Base-by-base conservation (phyloP, 768 basidiomycete genomes). In the Podaxis carcinomalis region DNA sequence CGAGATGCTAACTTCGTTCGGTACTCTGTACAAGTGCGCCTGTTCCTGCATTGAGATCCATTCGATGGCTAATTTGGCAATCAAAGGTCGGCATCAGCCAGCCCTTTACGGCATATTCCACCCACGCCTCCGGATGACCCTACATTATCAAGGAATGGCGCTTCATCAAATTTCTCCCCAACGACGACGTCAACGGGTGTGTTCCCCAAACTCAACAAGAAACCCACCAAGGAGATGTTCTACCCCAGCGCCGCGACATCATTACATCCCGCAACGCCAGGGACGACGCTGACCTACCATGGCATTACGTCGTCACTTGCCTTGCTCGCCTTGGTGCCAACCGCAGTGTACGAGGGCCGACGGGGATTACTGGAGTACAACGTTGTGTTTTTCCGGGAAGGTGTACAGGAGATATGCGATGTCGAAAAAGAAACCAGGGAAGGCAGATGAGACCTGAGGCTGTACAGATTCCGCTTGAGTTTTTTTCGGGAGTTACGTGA, bases 361-460 rank as follows among this genome's bases (percentile, higher is more conserved):
- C 79, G 90, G 16, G 90, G 90, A 21, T 75, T 93, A 50, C 77
- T 95, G 32, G 93, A 95, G 69, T 93, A 89, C 73, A 95, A 95
- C 67, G 88, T 94, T 2, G 87, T 92, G 39, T 92, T 87, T 72
- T 90, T 95, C 70, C 74, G 93, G 66, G 88, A 87, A 70, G 93
- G 93, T 0, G 83, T 92, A 52, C 84, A 89, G 71, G 90, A 92
- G 73, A 92, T 95, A 44, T 88, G 87, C 65, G 82, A 86, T 53
- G 83, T 92, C 7, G 92, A 93, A 69, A 80, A 77, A 63, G 87
- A 90, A 67, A 72, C 71, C 11, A 74, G 80, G 61, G 74, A 70
- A n/a, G 74, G 71, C 44, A 73, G 70, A 61, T 77, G 64, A 66
- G 47, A 51, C 36, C 49, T 2, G 25, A 28, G n/a, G 27, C 28